Evolutionary conservation across 2,329 filamentous ascomycete species (phyloP), one percentile per base, ranked within the genome.

Genomic region (Pseudogymnoascus sp.): DNA sequence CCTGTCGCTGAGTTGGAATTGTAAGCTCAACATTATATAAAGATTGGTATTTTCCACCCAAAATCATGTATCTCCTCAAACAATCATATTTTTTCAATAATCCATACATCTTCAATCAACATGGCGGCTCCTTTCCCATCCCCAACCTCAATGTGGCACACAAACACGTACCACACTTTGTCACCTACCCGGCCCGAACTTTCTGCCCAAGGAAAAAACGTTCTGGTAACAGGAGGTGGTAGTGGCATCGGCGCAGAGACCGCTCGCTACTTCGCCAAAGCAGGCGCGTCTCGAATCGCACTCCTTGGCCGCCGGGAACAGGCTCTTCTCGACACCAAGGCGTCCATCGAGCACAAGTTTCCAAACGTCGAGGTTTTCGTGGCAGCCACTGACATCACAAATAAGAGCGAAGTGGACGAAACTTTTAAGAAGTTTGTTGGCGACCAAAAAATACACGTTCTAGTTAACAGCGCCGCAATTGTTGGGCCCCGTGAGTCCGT

Each of bases 221-320:
- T 80, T 9, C 4, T 79, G 4, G 66, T 79, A 12, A 81, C 79
- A 3, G 79, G 78, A 18, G 78, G 76, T 0, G 78, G 78, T 3
- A 75, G 68, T 9, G 79, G 79, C 5, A 81, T 82, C 38, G 79
- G 79, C 35, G 72, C 71, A 43, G 76, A 72, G 58, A 80, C 75
- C 5, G 77, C 78, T 5, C 69, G 60, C 23, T 69, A 67, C 65
- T 82, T 81, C 61, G 79, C 79, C 9, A 52, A 70, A 65, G 78
- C 80, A 62, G 77, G 78, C 6, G 78, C 78, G 0, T 69, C 74
- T 45, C 70, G 71, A 0, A 78, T 83, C 58, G 74, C 73, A 7
- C 71, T 83, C 5, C 67, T 81, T 0, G 79, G 79, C 23, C 76
- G 80, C 18, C 70, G 71, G 38, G 70, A 66, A 67, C 63, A 71